Base-by-base conservation (phyloP, 768 basidiomycete species). In the Pleurotus ostreatus region DNA sequence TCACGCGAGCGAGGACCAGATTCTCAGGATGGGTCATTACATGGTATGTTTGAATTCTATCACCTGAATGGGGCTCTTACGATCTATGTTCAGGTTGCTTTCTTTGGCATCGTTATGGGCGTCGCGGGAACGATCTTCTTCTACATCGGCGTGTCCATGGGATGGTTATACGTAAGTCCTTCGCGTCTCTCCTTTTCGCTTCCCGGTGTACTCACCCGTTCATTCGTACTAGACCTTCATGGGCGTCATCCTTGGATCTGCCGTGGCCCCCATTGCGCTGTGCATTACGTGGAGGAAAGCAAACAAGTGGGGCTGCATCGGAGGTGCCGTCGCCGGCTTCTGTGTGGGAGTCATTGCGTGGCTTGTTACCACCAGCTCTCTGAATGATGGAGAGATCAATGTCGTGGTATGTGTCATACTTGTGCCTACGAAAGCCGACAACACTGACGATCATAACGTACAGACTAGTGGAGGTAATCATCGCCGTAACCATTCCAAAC, bases 91-190 rank as follows among this genome's bases (percentile, higher is more conserved):
- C 56, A 88, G 84, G 85, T 92, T 30, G 81, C 74, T 0, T 67
- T 81, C 23, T 92, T 88, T 63, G 89, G 88, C 0, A 62, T 93
- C 40, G 76, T 89, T 37, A 93, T 92, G 80, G 92, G 85, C 18
- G 62, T 93, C n/a, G 85, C 88, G 0, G 92, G 92, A 0, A 68
- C 89, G 26, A 87, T 92, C 51, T 96, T 96, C 77, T 92, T 76
- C 71, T 94, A 89, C 67, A 92, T 94, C 60, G 93, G 93, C 5
- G 85, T 95, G 23, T 91, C 88, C 22, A 88, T 95, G 88, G 93
- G 93, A 18, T 95, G 92, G 91, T 84, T 95, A 55, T 94, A 94
- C 61, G 88, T 91, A 61, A 49, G 86, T 77, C 2, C 25, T 25
- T 37, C n/a, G 16, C 23, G 13, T 37, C n/a, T 23, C 41, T 4